Evolutionary conservation across 441 rosid genomes (phyloP).

Genomic region (Gossypium armourianum): DNA sequence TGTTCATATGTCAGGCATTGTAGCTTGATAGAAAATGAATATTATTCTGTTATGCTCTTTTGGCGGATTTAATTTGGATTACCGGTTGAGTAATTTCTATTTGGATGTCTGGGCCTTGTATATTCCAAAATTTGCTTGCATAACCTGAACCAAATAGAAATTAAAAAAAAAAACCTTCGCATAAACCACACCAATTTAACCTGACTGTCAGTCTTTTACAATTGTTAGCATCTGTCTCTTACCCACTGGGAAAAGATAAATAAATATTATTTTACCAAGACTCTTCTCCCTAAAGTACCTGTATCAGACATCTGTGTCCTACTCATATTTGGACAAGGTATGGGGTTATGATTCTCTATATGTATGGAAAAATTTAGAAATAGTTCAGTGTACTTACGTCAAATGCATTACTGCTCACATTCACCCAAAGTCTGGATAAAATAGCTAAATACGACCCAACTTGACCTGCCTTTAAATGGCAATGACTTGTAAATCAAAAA

Average conservation of each 20-base stretch:
- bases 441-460: not conserved
- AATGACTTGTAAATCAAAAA: not conserved
- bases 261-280: not conserved
- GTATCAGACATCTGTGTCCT: not conserved
- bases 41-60: not conserved
- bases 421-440: not conserved
- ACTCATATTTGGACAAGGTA: not conserved
- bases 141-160: not conserved
- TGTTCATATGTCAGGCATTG: not conserved
- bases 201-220: not conserved
- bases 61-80: not conserved
- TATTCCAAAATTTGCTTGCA: not conserved
- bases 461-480: not conserved
- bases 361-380: not conserved
- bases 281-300: not conserved
- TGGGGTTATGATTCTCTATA: not conserved
- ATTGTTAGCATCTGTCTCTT: not conserved
- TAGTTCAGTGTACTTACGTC: not conserved
- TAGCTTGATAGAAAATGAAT: constrained; percentile 3
- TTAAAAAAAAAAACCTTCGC: not conserved
- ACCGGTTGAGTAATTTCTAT: not conserved
- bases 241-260: not conserved
- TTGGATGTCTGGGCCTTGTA: not conserved
- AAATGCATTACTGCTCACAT: not conserved
- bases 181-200: not conserved